These are phyloP conservation scores for Fusarium sp. DNA, from an alignment of 2,329 filamentous ascomycete species.

Conservation along the genomic window DNA sequence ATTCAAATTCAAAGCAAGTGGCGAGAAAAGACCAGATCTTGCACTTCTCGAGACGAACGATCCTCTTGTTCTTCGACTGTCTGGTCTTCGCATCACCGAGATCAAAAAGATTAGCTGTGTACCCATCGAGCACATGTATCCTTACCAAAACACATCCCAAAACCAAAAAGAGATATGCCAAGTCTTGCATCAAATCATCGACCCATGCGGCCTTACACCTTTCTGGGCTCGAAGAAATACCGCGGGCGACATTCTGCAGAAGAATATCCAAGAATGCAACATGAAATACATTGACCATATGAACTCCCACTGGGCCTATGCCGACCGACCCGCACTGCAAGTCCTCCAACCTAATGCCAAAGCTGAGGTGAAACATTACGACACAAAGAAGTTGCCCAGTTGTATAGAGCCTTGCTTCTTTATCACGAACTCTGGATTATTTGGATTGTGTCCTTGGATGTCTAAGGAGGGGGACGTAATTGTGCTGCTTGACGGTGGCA, in stretches of 20 bases:
- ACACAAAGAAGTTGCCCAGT: constrained; percentile 1
- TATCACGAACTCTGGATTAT: neutral
- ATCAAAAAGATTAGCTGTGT: constrained; percentile 15
- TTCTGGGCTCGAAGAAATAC: constrained; percentile 18
- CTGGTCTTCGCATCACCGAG: neutral
- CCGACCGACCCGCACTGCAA: neutral
- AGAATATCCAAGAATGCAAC: neutral
- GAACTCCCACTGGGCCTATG: constrained; percentile 21
- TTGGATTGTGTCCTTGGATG: constrained; percentile 32
- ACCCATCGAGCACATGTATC: constrained; percentile 22
- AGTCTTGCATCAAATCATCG: constrained; percentile 26
- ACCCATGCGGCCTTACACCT: constrained; percentile 23
- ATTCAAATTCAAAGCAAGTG: constrained; percentile 24
- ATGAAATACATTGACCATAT: constrained; percentile 30
- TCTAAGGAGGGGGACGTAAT: constrained; percentile 26
- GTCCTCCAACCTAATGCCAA: neutral
- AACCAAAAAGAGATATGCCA: neutral
- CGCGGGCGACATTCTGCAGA: neutral
- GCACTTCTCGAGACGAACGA: neutral
- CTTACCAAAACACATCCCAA: neutral
- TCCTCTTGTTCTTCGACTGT: constrained; percentile 9
- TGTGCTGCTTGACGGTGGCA: constrained; percentile 21
- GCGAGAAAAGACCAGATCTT: constrained; percentile 9
- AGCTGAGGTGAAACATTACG: neutral
- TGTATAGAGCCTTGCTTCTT: constrained; percentile 33